Percentiles rank a stretch among this genome's conserved stretches.
Evolutionary conservation across 1,284 basidiomycete genomes (phyloP).

Genomic region (Melampsora larici-populina): DNA sequence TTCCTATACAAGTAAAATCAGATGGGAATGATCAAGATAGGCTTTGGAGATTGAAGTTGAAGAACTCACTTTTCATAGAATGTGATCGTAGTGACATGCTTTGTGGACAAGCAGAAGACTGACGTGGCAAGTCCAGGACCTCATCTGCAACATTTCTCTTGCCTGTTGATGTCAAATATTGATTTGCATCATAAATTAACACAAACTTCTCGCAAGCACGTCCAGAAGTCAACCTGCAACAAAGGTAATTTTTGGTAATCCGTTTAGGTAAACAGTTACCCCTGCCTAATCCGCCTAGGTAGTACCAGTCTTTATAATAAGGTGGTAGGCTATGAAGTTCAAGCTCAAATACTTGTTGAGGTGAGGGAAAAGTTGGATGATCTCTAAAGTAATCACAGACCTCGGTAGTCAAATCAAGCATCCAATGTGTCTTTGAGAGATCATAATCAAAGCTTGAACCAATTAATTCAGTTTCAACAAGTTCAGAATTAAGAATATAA

Average conservation of each 20-base stretch:
- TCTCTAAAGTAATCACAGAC: background rate
- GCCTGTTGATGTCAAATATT: background rate
- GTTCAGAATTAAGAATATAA: background rate
- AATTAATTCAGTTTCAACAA: background rate
- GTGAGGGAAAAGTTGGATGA: background rate
- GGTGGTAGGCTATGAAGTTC: background rate
- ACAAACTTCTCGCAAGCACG: background rate
- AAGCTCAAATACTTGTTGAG: background rate
- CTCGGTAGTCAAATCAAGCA: too few relatives aligned
- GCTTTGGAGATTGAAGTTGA: too few relatives aligned
- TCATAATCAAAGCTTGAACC: background rate
- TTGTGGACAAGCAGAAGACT: background rate
- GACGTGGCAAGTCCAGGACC: background rate
- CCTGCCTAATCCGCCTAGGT: background rate
- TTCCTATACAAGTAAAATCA: too few relatives aligned
- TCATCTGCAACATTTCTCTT: background rate
- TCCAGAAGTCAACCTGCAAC: background rate
- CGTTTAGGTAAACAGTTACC: background rate
- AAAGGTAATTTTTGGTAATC: background rate
- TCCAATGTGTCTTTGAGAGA: background rate
- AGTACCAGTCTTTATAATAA: background rate
- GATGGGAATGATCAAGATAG: too few relatives aligned
- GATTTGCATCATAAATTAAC: background rate
- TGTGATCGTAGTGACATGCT: background rate
- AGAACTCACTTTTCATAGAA: too few relatives aligned